Conservation (phyloP, 148 eudicot genomes). For the Arctostaphylos glauca region DNA sequence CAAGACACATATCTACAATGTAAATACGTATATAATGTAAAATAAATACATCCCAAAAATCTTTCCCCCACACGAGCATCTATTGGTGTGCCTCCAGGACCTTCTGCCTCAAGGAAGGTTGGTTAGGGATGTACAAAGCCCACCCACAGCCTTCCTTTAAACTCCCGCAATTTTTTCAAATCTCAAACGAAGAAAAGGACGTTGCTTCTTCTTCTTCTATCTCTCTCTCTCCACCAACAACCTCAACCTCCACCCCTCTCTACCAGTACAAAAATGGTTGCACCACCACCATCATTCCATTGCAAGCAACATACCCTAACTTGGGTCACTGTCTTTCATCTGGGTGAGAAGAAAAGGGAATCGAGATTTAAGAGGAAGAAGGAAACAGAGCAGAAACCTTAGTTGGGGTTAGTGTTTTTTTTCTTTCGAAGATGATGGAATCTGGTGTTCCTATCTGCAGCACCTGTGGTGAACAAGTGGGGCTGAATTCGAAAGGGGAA, state of each 20-base stretch:
- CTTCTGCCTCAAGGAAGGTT: constrained; percentile 9
- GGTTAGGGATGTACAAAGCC: constrained; percentile 43
- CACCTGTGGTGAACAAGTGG: constrained; percentile 78
- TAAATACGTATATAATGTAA: too few relatives aligned
- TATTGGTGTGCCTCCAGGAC: background rate
- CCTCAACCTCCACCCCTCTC: constrained; percentile 16
- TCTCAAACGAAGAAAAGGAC: constrained; percentile 29
- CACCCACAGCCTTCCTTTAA: constrained; percentile 69
- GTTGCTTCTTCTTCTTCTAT: constrained; percentile 46
- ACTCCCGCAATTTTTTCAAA: constrained; percentile 66
- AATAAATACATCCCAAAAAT: too few relatives aligned
- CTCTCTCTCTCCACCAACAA: constrained; percentile 11
- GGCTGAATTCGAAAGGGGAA: constrained; percentile 61
- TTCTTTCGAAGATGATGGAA: constrained; percentile 56
- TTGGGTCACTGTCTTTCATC: constrained; percentile 16
- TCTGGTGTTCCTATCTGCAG: constrained; percentile 68
- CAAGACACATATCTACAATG: too few relatives aligned
- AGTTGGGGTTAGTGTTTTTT: background rate
- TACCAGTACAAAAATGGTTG: constrained; percentile 20
- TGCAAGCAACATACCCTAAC: constrained; percentile 30
- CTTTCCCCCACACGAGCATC: too few relatives aligned
- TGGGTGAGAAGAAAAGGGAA: background rate
- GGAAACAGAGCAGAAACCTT: background rate
- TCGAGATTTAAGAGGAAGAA: background rate
- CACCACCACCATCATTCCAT: constrained; percentile 20